Evolutionary conservation across 2,329 filamentous ascomycete species (phyloP).

Genomic region (Monilinia fructigena): DNA sequence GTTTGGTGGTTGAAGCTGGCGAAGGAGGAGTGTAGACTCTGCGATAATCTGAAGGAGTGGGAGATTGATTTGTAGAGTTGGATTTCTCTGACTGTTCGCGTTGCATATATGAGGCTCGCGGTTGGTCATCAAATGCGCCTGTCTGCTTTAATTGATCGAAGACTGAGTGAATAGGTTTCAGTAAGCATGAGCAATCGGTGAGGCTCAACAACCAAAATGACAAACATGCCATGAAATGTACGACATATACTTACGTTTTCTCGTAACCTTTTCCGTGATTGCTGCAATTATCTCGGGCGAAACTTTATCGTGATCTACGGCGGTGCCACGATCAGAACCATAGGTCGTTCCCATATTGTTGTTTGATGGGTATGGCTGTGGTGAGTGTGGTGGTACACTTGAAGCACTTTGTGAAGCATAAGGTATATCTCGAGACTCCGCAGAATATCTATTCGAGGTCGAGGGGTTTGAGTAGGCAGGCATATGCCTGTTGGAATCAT

Average conservation of each 20-base stretch:
- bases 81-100: constrained; percentile 43
- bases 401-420: constrained; percentile 26
- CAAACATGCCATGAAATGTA: constrained; percentile 34
- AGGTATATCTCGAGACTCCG: constrained; percentile 34
- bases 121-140: constrained; percentile 36
- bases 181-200: constrained; percentile 25
- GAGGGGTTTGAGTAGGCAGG: constrained; percentile 28
- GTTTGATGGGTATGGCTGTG: constrained; percentile 19
- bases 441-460: constrained; percentile 26
- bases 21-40: constrained; percentile 56
- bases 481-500: constrained; percentile 25
- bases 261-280: constrained; percentile 58
- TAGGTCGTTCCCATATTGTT: constrained; percentile 33
- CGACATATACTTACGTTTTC: constrained; percentile 48
- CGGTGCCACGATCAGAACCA: constrained; percentile 26
- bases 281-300: constrained; percentile 61
- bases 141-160: constrained; percentile 41
- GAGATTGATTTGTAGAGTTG: constrained; percentile 45
- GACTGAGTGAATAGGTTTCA: constrained; percentile 29
- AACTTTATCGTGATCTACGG: constrained; percentile 44
- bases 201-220: constrained; percentile 26
- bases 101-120: constrained; percentile 38
- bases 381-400: constrained; percentile 30
- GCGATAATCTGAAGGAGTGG: constrained; percentile 44
- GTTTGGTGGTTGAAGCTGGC: constrained; percentile 41